A percentile compares a stretch with the other conserved stretches of the same genome.
Conservation (phyloP, 805 yeast genomes). For the Brettanomyces naardenensis region DNA sequence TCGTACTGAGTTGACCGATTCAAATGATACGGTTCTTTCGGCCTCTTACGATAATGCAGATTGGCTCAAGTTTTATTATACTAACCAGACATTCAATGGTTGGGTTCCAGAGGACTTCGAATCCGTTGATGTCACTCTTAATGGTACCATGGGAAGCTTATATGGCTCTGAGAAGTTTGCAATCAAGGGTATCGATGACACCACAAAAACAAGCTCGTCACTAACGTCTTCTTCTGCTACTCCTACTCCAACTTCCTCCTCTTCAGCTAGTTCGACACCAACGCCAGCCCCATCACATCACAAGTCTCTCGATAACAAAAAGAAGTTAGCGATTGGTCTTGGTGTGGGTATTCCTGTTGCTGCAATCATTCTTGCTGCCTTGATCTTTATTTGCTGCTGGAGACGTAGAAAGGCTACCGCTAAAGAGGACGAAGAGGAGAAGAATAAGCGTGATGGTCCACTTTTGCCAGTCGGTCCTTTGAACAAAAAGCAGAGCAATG, state of each 20-base stretch:
- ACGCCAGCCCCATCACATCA: constrained; percentile 23
- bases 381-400: constrained; percentile 52
- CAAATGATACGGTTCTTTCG: constrained; percentile 38
- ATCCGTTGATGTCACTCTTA: constrained; percentile 31
- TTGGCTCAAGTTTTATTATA: constrained; percentile 61
- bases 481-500: constrained; percentile 7
- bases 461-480: constrained; percentile 31
- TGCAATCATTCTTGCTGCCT: constrained; percentile 36
- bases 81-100: constrained; percentile 66
- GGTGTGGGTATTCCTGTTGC: constrained; percentile 80
- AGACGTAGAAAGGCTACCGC: constrained; percentile 32
- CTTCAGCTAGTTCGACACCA: constrained; percentile 24
- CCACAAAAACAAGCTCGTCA: constrained; percentile 13
- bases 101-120: constrained; percentile 47
- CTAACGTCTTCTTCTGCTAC: constrained; percentile 23
- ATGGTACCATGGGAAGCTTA: constrained; percentile 28
- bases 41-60: constrained; percentile 34
- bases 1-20: constrained; percentile 49
- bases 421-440: constrained; percentile 22
- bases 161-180: constrained; percentile 37
- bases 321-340: constrained; percentile 75
- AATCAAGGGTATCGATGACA: constrained; percentile 41
- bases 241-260: constrained; percentile 17
- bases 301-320: constrained; percentile 16
- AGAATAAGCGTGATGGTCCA: constrained; percentile 4